Conservation (phyloP, 768 basidiomycete species). For the Mycena belliarum region DNA sequence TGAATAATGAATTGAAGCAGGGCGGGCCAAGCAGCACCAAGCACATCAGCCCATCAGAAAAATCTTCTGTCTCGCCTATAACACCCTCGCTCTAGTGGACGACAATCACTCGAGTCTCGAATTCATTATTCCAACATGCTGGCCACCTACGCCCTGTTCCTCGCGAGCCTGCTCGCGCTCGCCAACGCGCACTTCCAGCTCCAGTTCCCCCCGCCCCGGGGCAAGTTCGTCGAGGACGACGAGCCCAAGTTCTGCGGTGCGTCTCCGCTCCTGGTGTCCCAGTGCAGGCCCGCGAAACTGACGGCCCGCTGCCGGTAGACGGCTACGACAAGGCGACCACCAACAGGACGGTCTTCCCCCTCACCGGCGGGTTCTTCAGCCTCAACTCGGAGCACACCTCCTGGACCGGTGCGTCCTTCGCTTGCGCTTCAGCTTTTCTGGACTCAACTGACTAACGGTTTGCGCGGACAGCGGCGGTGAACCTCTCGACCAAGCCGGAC, state of each 20-base stretch:
- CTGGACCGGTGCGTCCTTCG: slow-evolving; percentile 54
- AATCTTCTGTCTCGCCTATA: too few relatives aligned
- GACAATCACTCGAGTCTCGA: too few relatives aligned
- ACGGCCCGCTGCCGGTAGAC: slow-evolving; percentile 41
- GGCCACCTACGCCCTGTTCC: slow-evolving; percentile 36
- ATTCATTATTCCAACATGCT: slow-evolving; percentile 30
- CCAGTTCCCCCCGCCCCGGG: slow-evolving; percentile 73
- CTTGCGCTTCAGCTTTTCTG: background rate
- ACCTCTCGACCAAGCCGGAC: slow-evolving; percentile 1
- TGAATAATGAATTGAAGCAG: too few relatives aligned
- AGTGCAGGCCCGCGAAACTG: background rate
- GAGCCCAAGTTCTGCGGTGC: slow-evolving; percentile 71
- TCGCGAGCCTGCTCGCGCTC: slow-evolving; percentile 37
- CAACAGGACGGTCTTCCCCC: slow-evolving; percentile 70
- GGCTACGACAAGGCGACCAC: slow-evolving; percentile 53
- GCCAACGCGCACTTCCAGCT: slow-evolving; percentile 80
- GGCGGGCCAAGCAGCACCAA: too few relatives aligned
- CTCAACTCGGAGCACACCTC: slow-evolving; percentile 65
- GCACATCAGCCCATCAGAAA: too few relatives aligned
- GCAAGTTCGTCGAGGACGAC: slow-evolving; percentile 58
- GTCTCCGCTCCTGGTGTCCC: too few relatives aligned
- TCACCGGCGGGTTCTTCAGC: slow-evolving; percentile 59
- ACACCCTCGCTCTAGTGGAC: too few relatives aligned
- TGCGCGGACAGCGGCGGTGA: background rate
- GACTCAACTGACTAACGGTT: too few relatives aligned